These are phyloP conservation scores for Aristolochia californica DNA, from an alignment of 164 flowering plant genomes.

Conservation along the genomic window DNA sequence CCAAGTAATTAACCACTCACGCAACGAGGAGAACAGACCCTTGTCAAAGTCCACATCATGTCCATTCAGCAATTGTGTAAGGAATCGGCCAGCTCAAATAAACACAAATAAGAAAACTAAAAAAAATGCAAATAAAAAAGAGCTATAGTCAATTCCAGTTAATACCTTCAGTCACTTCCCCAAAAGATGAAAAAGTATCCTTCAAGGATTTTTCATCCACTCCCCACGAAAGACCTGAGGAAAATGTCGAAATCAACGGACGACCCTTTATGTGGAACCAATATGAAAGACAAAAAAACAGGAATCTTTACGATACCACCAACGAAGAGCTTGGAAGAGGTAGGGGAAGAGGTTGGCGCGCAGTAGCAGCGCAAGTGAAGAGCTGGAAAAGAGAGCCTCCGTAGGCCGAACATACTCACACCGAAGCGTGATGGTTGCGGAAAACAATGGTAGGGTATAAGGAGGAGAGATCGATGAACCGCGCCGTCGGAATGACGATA, in stretches of 20 bases:
- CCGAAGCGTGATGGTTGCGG: no score
- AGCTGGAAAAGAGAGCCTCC: conserved; percentile 6
- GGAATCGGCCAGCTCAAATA: no score
- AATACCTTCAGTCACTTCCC: conserved; percentile 73
- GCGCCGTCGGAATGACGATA: no score
- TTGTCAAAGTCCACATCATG: no score
- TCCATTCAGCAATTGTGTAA: no score
- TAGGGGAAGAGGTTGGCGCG: conserved; percentile 22
- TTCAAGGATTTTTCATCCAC: conserved; percentile 72
- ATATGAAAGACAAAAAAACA: conserved; percentile 1
- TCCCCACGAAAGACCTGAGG: conserved; percentile 62
- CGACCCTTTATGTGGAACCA: no score
- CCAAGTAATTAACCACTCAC: no score
- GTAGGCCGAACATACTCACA: background rate
- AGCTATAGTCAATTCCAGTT: background rate
- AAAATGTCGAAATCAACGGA: background rate
- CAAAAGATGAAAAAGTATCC: conserved; percentile 78
- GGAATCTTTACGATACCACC: conserved; percentile 32
- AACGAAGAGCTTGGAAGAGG: conserved; percentile 56
- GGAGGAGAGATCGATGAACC: no score
- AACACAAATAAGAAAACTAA: no score
- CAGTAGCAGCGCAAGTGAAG: conserved; percentile 16
- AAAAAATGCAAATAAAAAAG: no score
- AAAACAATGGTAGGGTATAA: no score
- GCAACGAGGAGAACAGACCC: no score